Base-by-base conservation (phyloP, 2,329 filamentous ascomycete genomes). In the Ampelomyces quisqualis region DNA sequence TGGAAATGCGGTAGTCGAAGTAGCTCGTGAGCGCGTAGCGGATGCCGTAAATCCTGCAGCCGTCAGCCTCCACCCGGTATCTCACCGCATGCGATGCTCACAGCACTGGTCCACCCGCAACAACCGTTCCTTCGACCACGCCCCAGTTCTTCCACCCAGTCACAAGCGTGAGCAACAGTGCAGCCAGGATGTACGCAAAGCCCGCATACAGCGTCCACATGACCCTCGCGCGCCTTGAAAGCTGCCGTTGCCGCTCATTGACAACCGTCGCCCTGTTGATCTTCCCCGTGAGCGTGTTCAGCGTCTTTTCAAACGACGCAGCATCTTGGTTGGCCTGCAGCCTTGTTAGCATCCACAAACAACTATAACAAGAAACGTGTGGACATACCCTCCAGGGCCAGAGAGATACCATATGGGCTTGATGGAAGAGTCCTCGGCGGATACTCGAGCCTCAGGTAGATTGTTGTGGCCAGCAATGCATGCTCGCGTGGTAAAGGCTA, bases 181-280 rank as follows among this genome's bases (percentile, higher is more conserved):
- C 79, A 58, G 89, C 90, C 32, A 97, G 80, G 3, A 96, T 83
- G 68, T 97, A 98, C 35, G 85, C 88, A 58, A 98, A 91, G 40
- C 83, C 83, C 2, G 90, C 83, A 67, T 97, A 98, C 10, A 98
- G 79, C 0, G 90, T 95, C 81, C 84, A 90, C 40, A 97, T 79
- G 24, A 89, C 88, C 55, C 86, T 91, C 58, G 85, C 79, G 43
- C 90, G 85, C 43, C 91, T 82, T 34, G 87, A 82, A 47, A 79
- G 80, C 55, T 85, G 78, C 32, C 88, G 82, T 26, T 86, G 77
- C 28, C 75, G 76, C 60, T 95, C 90, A 53, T 96, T 84, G 36
- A 78, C 81, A 28, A 84, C 73, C 57, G 86, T 86, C 2, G 85
- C 82, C 49, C 82, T 79, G 27, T 84, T 77, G 67, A 98, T 96